Evolutionary conservation across 2,329 filamentous ascomycete genomes (phyloP).

Genomic region (Arthroderma sp.): DNA sequence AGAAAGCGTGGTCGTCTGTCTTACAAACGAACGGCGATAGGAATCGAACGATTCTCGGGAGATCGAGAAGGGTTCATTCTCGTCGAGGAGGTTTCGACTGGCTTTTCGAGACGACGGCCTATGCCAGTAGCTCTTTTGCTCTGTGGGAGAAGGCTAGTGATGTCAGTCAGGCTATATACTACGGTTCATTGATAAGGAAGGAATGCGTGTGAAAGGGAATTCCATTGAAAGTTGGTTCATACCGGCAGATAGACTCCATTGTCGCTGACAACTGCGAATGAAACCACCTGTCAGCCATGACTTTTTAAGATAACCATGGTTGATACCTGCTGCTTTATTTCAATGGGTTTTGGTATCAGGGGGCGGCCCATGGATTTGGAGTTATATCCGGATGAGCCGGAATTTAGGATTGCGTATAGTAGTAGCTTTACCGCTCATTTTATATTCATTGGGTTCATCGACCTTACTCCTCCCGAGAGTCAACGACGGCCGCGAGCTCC

Average conservation of each 20-base stretch:
- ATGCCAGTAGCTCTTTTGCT: slow-evolving; percentile 71
- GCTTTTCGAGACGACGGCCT: slow-evolving; percentile 41
- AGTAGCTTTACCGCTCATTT: slow-evolving; percentile 58
- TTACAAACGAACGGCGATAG: slow-evolving; percentile 86
- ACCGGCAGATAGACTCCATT: slow-evolving; percentile 90
- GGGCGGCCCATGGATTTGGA: slow-evolving; percentile 5
- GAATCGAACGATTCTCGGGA: slow-evolving; percentile 95
- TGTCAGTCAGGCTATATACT: slow-evolving; percentile 8
- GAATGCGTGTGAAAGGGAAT: slow-evolving; percentile 1
- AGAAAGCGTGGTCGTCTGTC: slow-evolving; percentile 24
- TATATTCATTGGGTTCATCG: slow-evolving; percentile 62
- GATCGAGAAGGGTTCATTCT: slow-evolving; percentile 89
- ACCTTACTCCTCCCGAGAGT: slow-evolving; percentile 51
- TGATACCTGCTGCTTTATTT: background rate
- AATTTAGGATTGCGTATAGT: background rate
- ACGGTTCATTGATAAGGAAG: background rate
- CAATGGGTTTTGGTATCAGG: background rate
- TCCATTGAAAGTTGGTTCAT: slow-evolving; percentile 34
- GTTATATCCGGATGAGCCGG: background rate
- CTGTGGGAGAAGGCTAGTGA: slow-evolving; percentile 66
- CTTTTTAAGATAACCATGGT: background rate
- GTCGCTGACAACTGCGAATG: slow-evolving; percentile 71
- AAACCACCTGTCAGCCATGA: slow-evolving; percentile 19
- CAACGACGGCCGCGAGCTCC: slow-evolving; percentile 37
- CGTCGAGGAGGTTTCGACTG: slow-evolving; percentile 53